These are phyloP conservation scores for Aureobasidium sp. DNA, from an alignment of 2,329 filamentous ascomycete species.

Conservation along the genomic window DNA sequence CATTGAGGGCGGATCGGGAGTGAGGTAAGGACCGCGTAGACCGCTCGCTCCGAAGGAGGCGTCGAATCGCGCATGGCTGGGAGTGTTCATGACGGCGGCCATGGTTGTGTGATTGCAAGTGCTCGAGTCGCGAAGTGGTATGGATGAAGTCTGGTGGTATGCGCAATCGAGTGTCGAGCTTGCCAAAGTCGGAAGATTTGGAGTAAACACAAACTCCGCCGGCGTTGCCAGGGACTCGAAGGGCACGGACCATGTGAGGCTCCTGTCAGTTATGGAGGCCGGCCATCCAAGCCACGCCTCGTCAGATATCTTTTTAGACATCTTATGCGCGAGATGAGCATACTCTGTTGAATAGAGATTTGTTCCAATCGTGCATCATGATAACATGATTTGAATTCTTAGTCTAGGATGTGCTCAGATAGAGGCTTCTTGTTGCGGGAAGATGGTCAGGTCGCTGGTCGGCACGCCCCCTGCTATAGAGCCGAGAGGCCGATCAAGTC, in stretches of 20 bases:
- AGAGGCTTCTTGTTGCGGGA: not conserved
- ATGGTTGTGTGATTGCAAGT: slow-evolving; percentile 14
- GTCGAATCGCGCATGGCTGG: slow-evolving; percentile 51
- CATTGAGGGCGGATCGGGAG: slow-evolving; percentile 48
- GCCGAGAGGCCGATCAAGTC: not conserved
- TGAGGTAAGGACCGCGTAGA: slow-evolving; percentile 33
- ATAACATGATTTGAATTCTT: not conserved
- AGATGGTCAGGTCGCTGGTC: not conserved
- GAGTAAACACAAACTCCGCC: not conserved
- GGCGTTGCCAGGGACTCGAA: slow-evolving; percentile 1
- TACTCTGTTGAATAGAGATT: not conserved
- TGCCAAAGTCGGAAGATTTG: not conserved
- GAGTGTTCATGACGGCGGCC: slow-evolving; percentile 27
- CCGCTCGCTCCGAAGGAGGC: slow-evolving; percentile 59
- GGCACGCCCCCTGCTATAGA: not conserved
- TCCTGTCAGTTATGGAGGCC: not conserved
- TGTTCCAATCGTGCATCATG: not conserved
- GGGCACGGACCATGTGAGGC: not conserved
- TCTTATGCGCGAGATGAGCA: too few species aligned
- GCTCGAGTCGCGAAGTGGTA: not conserved
- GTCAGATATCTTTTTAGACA: not conserved
- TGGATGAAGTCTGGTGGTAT: not conserved
- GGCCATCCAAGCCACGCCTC: not conserved
- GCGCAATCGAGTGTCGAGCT: not conserved
- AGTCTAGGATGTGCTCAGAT: not conserved